phyloP scores from a whole-genome alignment of 2,329 filamentous ascomycete species.

The Arthrobotrys conoides region DNA sequence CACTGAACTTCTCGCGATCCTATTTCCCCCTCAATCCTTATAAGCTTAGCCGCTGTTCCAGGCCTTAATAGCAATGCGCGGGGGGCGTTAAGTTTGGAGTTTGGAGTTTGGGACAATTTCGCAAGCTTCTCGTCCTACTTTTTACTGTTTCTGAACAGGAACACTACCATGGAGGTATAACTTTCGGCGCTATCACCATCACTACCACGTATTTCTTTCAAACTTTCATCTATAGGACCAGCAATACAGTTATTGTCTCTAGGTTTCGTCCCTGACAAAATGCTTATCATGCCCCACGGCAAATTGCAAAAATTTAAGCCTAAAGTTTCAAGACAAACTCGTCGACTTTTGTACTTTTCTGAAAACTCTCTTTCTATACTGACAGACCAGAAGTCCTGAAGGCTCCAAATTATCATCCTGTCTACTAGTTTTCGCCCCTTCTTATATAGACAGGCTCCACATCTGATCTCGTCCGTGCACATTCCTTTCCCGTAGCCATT shows the following conservation, averaged over 20 bases:
- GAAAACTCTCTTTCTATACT: not conserved
- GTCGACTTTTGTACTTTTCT: not conserved
- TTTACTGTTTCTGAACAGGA: not conserved
- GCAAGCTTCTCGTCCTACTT: conserved; percentile 9
- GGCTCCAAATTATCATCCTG: not conserved
- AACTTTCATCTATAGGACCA: not conserved
- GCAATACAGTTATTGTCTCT: not conserved
- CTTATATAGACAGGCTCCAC: not conserved
- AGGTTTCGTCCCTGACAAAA: conserved; percentile 11
- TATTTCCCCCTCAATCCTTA: not conserved
- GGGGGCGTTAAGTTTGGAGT: not conserved
- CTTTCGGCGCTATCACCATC: not conserved
- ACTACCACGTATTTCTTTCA: not conserved
- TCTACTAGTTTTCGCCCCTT: not conserved
- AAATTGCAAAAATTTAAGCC: not conserved
- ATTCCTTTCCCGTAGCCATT: not conserved
- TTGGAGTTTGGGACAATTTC: conserved; percentile 3
- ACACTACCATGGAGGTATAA: not conserved
- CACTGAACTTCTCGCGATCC: not conserved
- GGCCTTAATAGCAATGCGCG: not conserved
- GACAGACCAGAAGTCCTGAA: no score
- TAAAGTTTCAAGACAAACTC: conserved; percentile 8
- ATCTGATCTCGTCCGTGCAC: not conserved
- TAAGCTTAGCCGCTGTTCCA: not conserved
- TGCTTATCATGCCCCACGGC: not conserved